Percentiles rank a stretch among this genome's conserved stretches.
phyloP scores from a whole-genome alignment of 768 basidiomycete species.

The Amyloporia xantha region DNA sequence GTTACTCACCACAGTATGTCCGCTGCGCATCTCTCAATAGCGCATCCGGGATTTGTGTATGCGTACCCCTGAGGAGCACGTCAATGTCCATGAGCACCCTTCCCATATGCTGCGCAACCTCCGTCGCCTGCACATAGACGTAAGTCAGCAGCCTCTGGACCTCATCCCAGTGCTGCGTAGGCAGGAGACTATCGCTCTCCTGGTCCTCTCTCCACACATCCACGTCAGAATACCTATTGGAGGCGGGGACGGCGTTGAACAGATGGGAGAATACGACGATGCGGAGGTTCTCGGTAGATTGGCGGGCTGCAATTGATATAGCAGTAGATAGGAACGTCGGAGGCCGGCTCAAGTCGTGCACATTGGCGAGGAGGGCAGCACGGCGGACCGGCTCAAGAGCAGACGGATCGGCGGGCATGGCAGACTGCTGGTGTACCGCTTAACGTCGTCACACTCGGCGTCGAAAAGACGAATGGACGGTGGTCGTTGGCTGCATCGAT shows the following conservation, averaged over 20 bases:
- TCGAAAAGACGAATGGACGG: too few species aligned
- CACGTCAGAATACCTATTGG: background rate
- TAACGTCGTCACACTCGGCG: too few species aligned
- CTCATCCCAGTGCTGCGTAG: constrained; percentile 50
- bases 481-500: too few species aligned
- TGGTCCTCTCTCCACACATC: background rate
- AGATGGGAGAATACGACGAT: constrained; percentile 60
- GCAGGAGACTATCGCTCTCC: constrained; percentile 21
- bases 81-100: constrained; percentile 73
- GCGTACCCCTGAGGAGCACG: constrained; percentile 61
- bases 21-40: constrained; percentile 31
- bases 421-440: too few species aligned
- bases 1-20: constrained; percentile 18
- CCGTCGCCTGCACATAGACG: constrained; percentile 82
- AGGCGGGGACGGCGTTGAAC: constrained; percentile 28
- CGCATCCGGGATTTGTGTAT: constrained; percentile 34
- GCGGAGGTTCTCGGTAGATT: constrained; percentile 44
- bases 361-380: constrained; percentile 45
- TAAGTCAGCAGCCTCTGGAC: constrained; percentile 76
- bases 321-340: constrained; percentile 52
- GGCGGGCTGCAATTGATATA: constrained; percentile 42
- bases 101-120: constrained; percentile 57
- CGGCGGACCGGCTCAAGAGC: constrained; percentile 12
- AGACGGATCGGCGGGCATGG: background rate
- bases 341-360: constrained; percentile 37